A percentile compares a stretch with the other conserved stretches of the same genome.
These are phyloP conservation scores for Metarhizium robertsii DNA, from an alignment of 2,329 filamentous ascomycete species.

Conservation along the genomic window DNA sequence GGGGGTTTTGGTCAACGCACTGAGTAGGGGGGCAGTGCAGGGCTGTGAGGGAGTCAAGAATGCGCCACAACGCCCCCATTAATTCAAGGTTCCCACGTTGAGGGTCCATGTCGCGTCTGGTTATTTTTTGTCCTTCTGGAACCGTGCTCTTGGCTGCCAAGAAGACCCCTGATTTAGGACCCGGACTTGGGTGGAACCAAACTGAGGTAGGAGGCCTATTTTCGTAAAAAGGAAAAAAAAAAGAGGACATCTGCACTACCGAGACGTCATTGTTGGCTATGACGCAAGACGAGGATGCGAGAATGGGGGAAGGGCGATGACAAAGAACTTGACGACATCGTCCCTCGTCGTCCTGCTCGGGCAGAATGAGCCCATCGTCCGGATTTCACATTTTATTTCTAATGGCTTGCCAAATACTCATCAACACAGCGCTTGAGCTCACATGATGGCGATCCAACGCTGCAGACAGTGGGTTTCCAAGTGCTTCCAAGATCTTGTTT, in stretches of 20 bases:
- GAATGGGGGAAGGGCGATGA: not conserved
- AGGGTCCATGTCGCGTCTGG: too few relatives aligned
- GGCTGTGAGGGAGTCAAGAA: not conserved
- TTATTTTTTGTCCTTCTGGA: not conserved
- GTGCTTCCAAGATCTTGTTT: too few relatives aligned
- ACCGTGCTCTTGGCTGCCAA: not conserved
- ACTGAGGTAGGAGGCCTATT: not conserved
- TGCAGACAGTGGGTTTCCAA: too few relatives aligned
- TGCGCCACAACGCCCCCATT: not conserved
- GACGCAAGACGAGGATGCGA: not conserved
- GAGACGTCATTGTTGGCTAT: not conserved
- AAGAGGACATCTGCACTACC: not conserved
- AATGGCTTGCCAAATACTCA: too few relatives aligned
- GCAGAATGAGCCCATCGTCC: too few relatives aligned
- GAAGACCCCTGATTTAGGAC: not conserved
- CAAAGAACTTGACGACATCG: not conserved
- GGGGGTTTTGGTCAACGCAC: too few relatives aligned
- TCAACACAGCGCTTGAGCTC: too few relatives aligned
- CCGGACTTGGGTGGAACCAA: not conserved
- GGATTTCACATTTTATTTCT: too few relatives aligned
- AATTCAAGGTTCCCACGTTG: not conserved
- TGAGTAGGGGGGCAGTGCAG: not conserved
- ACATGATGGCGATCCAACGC: too few relatives aligned
- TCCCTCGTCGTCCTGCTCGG: too few relatives aligned
- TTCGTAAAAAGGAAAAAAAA: not conserved